Percentiles rank a stretch among this genome's conserved stretches.
Conservation (phyloP, 164 flowering plant species). For the Warburgia ugandensis region DNA sequence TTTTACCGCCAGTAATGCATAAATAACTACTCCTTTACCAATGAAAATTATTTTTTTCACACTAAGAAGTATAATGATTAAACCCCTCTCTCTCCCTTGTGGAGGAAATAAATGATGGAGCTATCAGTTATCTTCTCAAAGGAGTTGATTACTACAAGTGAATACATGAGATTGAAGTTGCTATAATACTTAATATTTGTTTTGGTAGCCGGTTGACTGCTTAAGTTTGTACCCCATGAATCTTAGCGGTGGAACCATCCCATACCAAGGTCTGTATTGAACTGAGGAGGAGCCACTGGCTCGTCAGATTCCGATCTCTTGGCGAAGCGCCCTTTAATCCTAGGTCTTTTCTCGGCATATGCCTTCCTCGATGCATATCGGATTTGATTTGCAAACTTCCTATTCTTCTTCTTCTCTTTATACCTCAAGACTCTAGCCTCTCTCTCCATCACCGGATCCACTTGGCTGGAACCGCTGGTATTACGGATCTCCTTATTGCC, state of each 20-base stretch:
- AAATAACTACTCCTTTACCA: no score
- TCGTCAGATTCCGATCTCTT: conserved; percentile 10
- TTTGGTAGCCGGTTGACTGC: no score
- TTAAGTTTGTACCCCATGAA: no score
- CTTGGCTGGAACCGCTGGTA: background rate
- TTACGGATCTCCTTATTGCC: background rate
- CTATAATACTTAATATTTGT: no score
- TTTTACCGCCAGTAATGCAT: no score
- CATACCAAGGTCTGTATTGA: background rate
- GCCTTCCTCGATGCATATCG: conserved; percentile 31
- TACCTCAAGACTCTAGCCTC: conserved; percentile 29
- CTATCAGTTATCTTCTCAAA: no score
- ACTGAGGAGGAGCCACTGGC: background rate
- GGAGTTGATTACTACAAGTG: no score
- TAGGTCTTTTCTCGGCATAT: conserved; percentile 26
- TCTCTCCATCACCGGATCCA: conserved; percentile 13
- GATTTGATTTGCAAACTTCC: conserved; percentile 24
- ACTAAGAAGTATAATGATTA: no score
- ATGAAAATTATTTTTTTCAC: no score
- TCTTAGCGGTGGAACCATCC: conserved; percentile 7
- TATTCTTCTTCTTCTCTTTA: conserved; percentile 24
- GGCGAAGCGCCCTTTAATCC: conserved; percentile 25
- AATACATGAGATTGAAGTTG: no score
- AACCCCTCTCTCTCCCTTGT: no score
- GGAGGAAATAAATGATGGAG: no score